These are phyloP conservation scores for Cadophora luteo-olivacea DNA, from an alignment of 2,329 filamentous ascomycete genomes.

Conservation along the genomic window DNA sequence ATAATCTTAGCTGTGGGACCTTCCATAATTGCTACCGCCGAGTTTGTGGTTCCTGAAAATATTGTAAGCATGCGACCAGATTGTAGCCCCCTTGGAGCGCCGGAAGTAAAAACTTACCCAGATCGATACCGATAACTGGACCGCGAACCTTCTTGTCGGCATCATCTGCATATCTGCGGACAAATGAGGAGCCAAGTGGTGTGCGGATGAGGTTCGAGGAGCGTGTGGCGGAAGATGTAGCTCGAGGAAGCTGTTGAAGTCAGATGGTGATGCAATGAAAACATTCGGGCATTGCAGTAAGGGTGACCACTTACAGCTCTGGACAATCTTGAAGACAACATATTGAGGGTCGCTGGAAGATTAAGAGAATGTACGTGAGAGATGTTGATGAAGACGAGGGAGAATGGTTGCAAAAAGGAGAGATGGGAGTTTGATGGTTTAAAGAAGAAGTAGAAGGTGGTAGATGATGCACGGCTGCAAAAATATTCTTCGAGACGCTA, in stretches of 20 bases:
- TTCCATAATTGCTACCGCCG: slow-evolving; percentile 96
- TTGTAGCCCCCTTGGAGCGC: slow-evolving; percentile 14
- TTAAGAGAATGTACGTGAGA: slow-evolving; percentile 16
- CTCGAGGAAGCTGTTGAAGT: slow-evolving; percentile 73
- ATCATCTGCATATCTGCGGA: slow-evolving; percentile 79
- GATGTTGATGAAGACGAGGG: slow-evolving; percentile 17
- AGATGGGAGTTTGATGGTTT: slow-evolving; percentile 15
- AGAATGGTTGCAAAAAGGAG: slow-evolving; percentile 18
- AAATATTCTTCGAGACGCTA: not conserved
- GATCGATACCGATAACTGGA: slow-evolving; percentile 96
- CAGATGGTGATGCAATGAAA: slow-evolving; percentile 40
- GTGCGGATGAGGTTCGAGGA: slow-evolving; percentile 71
- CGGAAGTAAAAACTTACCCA: slow-evolving; percentile 65
- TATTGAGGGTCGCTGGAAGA: slow-evolving; percentile 53
- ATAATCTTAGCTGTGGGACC: slow-evolving; percentile 95
- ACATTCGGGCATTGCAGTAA: slow-evolving; percentile 16
- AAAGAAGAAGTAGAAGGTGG: not conserved
- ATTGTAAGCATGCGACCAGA: slow-evolving; percentile 36
- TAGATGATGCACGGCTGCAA: not conserved
- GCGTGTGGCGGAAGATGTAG: slow-evolving; percentile 71
- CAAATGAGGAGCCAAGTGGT: slow-evolving; percentile 75
- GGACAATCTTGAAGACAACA: slow-evolving; percentile 75
- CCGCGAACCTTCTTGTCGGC: slow-evolving; percentile 87
- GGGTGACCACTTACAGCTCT: slow-evolving; percentile 69
- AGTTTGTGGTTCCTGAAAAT: slow-evolving; percentile 83